These are phyloP conservation scores for Tardiomyces digboiensis DNA, from an alignment of 1,139 yeast genomes.

Conservation along the genomic window DNA sequence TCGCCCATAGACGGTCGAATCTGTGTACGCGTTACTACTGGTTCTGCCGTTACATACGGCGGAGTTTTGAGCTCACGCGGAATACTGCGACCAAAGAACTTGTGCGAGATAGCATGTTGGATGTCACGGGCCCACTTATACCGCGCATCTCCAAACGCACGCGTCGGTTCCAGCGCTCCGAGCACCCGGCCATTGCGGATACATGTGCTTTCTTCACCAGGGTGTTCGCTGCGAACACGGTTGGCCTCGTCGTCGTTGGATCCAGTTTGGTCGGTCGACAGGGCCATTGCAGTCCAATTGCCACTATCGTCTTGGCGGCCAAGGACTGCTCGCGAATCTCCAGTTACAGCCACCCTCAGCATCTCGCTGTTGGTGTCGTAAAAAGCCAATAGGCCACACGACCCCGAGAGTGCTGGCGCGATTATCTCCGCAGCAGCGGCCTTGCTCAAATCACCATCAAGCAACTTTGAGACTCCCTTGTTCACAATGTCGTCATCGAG, in stretches of 20 bases:
- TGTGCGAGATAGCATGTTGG: conserved; percentile 65
- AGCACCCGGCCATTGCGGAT: conserved; percentile 75
- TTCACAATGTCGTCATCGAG: conserved; percentile 84
- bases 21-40: conserved; percentile 78
- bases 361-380: conserved; percentile 68
- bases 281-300: conserved; percentile 80
- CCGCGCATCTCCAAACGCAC: conserved; percentile 97
- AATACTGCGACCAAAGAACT: conserved; percentile 74
- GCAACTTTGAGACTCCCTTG: conserved; percentile 57
- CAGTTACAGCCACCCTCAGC: conserved; percentile 89
- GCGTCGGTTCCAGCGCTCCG: conserved; percentile 92
- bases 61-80: conserved; percentile 81
- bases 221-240: conserved; percentile 80
- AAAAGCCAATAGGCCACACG: conserved; percentile 83
- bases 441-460: conserved; percentile 48
- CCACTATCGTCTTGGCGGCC: conserved; percentile 59
- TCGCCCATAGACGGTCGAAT: conserved; percentile 66
- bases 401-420: conserved; percentile 93
- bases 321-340: conserved; percentile 89
- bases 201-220: conserved; percentile 76
- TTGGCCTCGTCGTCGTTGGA: conserved; percentile 82
- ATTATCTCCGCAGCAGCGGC: conserved; percentile 62
- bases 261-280: conserved; percentile 92
- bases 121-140: conserved; percentile 74
- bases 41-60: conserved; percentile 96